Base-by-base conservation (phyloP, 202 grass and related monocot species). In the Schoenoplectus tabernaemontani region DNA sequence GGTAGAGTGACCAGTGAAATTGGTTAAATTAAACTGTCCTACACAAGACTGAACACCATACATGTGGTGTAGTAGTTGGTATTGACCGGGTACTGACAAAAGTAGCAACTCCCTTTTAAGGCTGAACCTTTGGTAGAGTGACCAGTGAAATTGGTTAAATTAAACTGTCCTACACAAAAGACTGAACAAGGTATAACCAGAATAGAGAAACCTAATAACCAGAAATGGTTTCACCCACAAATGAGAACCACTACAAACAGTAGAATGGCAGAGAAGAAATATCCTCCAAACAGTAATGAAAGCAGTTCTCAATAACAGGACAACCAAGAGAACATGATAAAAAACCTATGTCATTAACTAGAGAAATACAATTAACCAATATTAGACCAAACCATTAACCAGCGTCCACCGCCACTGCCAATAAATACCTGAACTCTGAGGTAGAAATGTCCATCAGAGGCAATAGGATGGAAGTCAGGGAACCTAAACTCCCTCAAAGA, bases 371-470 rank as follows among this genome's bases (percentile, higher is more conserved):
- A 59, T 59, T 20, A 24, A 59, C 20, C 22, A 3, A 26, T 26
- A 19, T 6, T 69, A 28, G 1, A 6, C 23, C 44, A 3, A 73
- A 5, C 4, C 3, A 10, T 10, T 75, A n/a, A 32, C 10, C 13
- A 50, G 67, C 30, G 42, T 16, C 5, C 2, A 10, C 36, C 30
- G 9, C 38, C 1, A n/a, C n/a, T n/a, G n/a, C n/a, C n/a, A n/a
- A 54, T 84, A 51, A 33, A 82, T 91, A 98, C 96, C 96, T 98
- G 96, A 68, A 98, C 90, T 85, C 83, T 92, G 53, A 98, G 81
- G 79, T 86, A 95, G 71, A 98, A 98, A 87, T 95, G 85, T 6
- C 86, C 86, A 77, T 98, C 91, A 64, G 83, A 82, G 39, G 86
- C 78, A 86, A 61, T 65, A 30, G 88, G 91, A 72, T 87, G 89